Evolutionary conservation across 140 eudicot genomes (phyloP), one percentile per base, ranked within the genome.

Genomic region (Oenanthe javanica): DNA sequence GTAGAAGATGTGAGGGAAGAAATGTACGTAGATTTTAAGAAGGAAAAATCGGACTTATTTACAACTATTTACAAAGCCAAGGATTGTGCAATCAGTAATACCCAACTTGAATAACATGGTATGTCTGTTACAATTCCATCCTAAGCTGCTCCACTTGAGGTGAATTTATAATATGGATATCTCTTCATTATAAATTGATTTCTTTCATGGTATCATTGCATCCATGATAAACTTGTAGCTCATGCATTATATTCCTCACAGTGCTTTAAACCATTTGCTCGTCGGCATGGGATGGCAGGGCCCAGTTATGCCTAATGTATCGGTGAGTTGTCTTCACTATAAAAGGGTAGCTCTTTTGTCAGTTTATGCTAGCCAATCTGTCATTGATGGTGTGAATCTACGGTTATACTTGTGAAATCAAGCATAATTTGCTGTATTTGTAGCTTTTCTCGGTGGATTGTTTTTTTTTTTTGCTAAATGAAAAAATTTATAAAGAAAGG

Each of bases 131-230:
- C 40, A 55, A 70, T 47, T 48, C 70, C 13, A 83, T 83, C 80
- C 86, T 72, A 79, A 50, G 83, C 86, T 77, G 83, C 86, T 77
- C n/a, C 50, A 59, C 18, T 7, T 18, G 14, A 25, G 67, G 5
- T 42, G 54, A 47, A 38, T 46, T 72, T 75, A 61, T 31, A 79
- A 79, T 67, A 10, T 76, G 79, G 86, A 49, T 74, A 38, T 38
- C 54, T 55, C 49, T 77, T 76, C 79, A 80, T 84, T 84, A 50
- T 76, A 55, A 47, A 45, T 79, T 79, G 70, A 82, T 69, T 83
- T 82, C 54, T 74, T 67, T 2, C 19, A 12, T 18, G 57, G 38
- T 72, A 83, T 83, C 77, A 83, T 83, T 83, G 59, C 83, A 27
- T 79, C 81, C 79, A 67, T 76, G 81, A 84, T 84, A 76, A 52